Conservation (phyloP, 441 rosid species). For the Erysimum pusillum region DNA sequence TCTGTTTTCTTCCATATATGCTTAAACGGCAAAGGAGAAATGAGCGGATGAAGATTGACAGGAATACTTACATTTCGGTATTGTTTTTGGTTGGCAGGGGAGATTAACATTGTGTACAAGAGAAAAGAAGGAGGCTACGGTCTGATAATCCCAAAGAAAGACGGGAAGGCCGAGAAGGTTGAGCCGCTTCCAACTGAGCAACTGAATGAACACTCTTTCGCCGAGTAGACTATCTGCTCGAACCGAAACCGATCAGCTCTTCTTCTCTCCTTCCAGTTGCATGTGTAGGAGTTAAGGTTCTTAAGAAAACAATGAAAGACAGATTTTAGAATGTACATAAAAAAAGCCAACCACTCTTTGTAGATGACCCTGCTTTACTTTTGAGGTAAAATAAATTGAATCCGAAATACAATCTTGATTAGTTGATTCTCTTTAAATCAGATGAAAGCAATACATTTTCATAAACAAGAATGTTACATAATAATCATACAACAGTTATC, state of each 20-base stretch:
- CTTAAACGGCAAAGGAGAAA: not conserved
- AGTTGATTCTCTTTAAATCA: not conserved
- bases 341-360: constrained; percentile 30
- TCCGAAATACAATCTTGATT: not conserved
- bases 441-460: constrained; percentile 19
- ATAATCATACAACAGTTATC: constrained; percentile 36
- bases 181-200: constrained; percentile 69
- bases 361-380: constrained; percentile 26
- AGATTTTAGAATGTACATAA: constrained; percentile 42
- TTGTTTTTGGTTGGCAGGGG: constrained; percentile 56
- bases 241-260: constrained; percentile 24
- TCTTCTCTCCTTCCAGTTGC: constrained; percentile 19
- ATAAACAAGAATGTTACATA: constrained; percentile 35
- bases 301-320: constrained; percentile 22
- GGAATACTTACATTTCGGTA: constrained; percentile 2
- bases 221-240: constrained; percentile 51
- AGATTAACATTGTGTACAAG: constrained; percentile 86
- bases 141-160: constrained; percentile 79
- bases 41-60: not conserved
- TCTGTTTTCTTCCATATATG: not conserved
- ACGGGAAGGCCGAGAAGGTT: constrained; percentile 62
- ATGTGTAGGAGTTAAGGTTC: constrained; percentile 17
- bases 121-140: constrained; percentile 93
- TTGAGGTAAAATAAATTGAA: not conserved
- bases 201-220: constrained; percentile 57